These are phyloP conservation scores for Plasmodium cynomolgi DNA, from an alignment of 169 alveolate species.

Conservation along the genomic window DNA sequence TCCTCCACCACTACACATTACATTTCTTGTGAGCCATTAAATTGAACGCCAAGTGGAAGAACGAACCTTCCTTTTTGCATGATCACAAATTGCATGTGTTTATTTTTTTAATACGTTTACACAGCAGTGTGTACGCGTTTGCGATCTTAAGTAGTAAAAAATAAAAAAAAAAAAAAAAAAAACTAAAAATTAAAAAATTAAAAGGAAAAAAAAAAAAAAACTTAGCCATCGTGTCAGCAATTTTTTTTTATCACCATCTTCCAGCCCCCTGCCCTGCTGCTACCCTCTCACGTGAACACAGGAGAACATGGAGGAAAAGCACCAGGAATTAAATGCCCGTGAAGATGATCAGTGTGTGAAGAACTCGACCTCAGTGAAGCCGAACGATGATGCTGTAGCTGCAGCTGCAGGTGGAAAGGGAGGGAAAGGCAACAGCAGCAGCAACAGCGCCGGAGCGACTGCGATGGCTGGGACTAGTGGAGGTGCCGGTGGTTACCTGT, in stretches of 20 bases:
- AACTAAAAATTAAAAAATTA: neutral
- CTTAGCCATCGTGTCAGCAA: neutral
- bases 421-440: neutral
- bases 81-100: neutral
- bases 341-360: neutral
- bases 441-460: neutral
- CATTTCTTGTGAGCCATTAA: neutral
- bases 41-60: neutral
- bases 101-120: neutral
- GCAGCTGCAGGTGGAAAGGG: neutral
- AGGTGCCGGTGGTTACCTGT: constrained; percentile 23
- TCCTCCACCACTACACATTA: neutral
- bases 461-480: neutral
- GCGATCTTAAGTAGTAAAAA: neutral
- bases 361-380: neutral
- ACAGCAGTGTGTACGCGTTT: neutral
- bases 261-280: neutral
- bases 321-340: neutral
- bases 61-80: neutral
- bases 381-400: neutral
- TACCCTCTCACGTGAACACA: neutral
- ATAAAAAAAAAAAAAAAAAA: neutral
- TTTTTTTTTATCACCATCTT: neutral
- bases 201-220: neutral
- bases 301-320: constrained; percentile 15